phyloP scores from a whole-genome alignment of 176 grass and related monocot species.

The Bothriochloa decipiens region DNA sequence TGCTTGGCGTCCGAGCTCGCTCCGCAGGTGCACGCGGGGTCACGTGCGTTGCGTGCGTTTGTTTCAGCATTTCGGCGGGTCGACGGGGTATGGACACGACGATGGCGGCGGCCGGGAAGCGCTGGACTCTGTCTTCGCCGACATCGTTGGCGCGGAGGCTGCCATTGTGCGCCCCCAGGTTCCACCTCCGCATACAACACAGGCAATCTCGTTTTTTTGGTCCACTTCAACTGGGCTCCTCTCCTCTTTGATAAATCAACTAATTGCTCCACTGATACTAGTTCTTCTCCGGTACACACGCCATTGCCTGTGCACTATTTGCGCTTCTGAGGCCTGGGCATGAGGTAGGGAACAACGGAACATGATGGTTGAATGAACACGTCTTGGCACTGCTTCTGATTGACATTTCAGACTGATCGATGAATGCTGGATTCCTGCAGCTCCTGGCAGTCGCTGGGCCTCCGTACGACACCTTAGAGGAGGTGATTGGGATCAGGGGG shows the following conservation, averaged over 20 bases:
- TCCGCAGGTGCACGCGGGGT: no score
- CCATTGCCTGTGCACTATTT: slow-evolving; percentile 89
- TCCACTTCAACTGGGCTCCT: not conserved
- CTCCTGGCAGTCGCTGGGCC: slow-evolving; percentile 79
- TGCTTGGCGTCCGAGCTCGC: not conserved
- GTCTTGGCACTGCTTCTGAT: slow-evolving; percentile 11
- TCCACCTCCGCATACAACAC: not conserved
- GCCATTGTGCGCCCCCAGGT: slow-evolving; percentile 92
- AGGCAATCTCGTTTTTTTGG: not conserved
- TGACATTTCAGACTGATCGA: slow-evolving; percentile 9
- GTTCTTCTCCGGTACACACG: slow-evolving; percentile 96
- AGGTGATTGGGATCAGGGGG: slow-evolving; percentile 90
- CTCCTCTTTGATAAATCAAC: not conserved
- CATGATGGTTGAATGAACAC: not conserved
- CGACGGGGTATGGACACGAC: slow-evolving; percentile 93
- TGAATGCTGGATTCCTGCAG: slow-evolving; percentile 38
- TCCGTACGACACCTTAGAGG: slow-evolving; percentile 86
- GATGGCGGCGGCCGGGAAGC: slow-evolving; percentile 80
- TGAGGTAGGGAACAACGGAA: slow-evolving; percentile 67
- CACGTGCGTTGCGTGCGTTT: slow-evolving; percentile 4
- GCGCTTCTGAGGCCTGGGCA: slow-evolving; percentile 81
- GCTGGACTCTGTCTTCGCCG: slow-evolving; percentile 71
- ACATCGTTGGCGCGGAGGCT: slow-evolving; percentile 85
- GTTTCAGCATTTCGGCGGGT: slow-evolving; percentile 86
- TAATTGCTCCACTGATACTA: slow-evolving; percentile 25